These are phyloP conservation scores for Allium sativum DNA, from an alignment of 106 monocot genomes.

Conservation along the genomic window DNA sequence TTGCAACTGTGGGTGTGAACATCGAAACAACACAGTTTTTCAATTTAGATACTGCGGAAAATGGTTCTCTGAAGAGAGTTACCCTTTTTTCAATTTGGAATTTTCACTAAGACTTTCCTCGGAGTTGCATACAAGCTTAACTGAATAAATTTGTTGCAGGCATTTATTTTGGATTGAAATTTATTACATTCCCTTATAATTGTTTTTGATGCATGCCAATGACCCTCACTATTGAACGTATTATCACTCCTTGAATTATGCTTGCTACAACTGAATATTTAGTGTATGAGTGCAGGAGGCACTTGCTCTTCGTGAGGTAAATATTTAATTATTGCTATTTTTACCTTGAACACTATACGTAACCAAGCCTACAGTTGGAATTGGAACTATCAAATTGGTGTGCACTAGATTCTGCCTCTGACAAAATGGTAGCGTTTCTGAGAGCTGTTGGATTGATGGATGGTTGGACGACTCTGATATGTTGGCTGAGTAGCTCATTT, in stretches of 20 bases:
- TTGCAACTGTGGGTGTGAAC: conserved; percentile 99
- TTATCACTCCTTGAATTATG: conserved; percentile 96
- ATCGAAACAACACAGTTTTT: conserved; percentile 99
- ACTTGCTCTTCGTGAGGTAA: conserved; percentile 99
- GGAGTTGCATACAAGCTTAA: neutral
- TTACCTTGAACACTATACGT: conserved; percentile 1
- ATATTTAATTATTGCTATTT: neutral
- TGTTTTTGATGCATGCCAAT: conserved; percentile 54
- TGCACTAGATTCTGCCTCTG: no score
- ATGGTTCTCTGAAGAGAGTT: conserved; percentile 98
- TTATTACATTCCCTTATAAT: neutral
- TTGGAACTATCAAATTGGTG: no score
- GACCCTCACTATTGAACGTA: conserved; percentile 97
- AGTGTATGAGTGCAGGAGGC: conserved; percentile 95
- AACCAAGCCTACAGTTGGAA: no score
- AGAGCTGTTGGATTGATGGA: no score
- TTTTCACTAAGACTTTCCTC: neutral
- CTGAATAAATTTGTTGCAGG: neutral
- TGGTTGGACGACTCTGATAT: no score
- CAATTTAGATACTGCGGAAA: conserved; percentile 98
- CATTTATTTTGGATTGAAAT: neutral
- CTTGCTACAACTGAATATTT: conserved; percentile 96
- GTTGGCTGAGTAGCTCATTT: no score
- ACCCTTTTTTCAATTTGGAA: conserved; percentile 98
- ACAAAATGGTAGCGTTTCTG: no score